These are phyloP conservation scores for Papiliotrema flavescens DNA, from an alignment of 1,284 basidiomycete genomes.

Conservation along the genomic window DNA sequence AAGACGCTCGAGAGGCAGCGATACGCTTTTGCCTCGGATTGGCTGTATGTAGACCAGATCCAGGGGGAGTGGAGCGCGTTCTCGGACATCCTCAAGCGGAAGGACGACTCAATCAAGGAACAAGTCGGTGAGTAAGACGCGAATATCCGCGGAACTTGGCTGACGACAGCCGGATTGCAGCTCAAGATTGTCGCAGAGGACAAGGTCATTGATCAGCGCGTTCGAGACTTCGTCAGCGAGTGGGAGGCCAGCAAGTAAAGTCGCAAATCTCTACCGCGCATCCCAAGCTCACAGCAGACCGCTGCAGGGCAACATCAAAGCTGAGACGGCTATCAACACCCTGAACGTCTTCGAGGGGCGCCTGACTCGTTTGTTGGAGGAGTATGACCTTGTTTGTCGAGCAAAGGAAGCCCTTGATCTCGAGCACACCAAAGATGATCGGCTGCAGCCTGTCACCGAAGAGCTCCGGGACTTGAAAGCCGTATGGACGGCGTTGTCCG, in stretches of 20 bases:
- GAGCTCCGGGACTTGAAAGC: slow-evolving; percentile 94
- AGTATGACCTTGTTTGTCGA: slow-evolving; percentile 86
- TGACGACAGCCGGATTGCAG: slow-evolving; percentile 74
- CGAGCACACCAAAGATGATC: slow-evolving; percentile 82
- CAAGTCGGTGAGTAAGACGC: slow-evolving; percentile 53
- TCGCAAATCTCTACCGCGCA: background rate
- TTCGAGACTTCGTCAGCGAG: slow-evolving; percentile 80
- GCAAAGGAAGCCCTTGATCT: slow-evolving; percentile 97
- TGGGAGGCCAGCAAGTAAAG: slow-evolving; percentile 65
- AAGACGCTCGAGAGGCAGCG: slow-evolving; percentile 95
- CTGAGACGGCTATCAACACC: slow-evolving; percentile 90
- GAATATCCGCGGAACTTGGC: background rate
- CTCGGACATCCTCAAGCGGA: slow-evolving; percentile 94
- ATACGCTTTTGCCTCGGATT: slow-evolving; percentile 94
- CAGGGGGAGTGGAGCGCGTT: slow-evolving; percentile 98
- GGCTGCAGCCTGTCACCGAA: slow-evolving; percentile 88
- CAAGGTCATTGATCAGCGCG: slow-evolving; percentile 92
- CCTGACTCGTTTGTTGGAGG: slow-evolving; percentile 81
- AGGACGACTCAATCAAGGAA: slow-evolving; percentile 97
- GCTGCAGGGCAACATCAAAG: slow-evolving; percentile 91
- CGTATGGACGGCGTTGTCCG: slow-evolving; percentile 97
- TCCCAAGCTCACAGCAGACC: slow-evolving; percentile 58
- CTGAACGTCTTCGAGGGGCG: slow-evolving; percentile 93
- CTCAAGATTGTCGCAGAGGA: slow-evolving; percentile 99
- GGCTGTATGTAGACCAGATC: slow-evolving; percentile 97